Evolutionary conservation across 306 rosid species (phyloP).

Genomic region (Quercus robur): DNA sequence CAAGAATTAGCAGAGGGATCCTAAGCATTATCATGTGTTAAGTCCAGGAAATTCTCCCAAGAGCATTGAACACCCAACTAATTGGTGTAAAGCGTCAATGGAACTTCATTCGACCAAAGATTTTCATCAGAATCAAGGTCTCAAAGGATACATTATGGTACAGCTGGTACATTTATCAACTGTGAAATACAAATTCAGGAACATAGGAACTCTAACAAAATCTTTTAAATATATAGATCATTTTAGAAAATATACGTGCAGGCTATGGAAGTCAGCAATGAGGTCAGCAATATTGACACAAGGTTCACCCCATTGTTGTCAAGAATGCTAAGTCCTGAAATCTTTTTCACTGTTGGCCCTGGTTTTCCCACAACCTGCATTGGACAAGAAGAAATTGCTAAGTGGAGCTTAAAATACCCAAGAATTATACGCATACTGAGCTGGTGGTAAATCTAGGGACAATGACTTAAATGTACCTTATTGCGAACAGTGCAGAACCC

Average conservation of each 20-base stretch:
- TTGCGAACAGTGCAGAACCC: slow-evolving; percentile 86
- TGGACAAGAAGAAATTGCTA: slow-evolving; percentile 3
- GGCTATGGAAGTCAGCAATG: slow-evolving; percentile 57
- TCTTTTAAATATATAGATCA: neutral
- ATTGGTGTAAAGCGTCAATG: neutral
- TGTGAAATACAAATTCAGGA: slow-evolving; percentile 10
- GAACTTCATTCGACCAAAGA: neutral
- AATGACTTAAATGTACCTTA: slow-evolving; percentile 47
- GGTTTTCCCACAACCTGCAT: slow-evolving; percentile 88
- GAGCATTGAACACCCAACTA: neutral
- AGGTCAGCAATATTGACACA: slow-evolving; percentile 68
- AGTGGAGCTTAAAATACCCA: slow-evolving; percentile 1
- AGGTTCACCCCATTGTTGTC: slow-evolving; percentile 90
- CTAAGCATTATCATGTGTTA: neutral
- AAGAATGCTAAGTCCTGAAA: slow-evolving; percentile 69
- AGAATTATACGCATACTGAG: neutral
- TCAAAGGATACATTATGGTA: neutral
- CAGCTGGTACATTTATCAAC: slow-evolving; percentile 21
- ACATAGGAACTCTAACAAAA: neutral
- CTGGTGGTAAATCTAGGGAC: neutral
- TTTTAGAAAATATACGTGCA: slow-evolving; percentile 56
- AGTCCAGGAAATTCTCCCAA: neutral
- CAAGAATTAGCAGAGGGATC: neutral
- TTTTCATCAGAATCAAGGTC: neutral
- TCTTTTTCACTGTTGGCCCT: slow-evolving; percentile 72